Evolutionary conservation across 805 yeast genomes (phyloP).

Genomic region (Yarrowia osloensis): DNA sequence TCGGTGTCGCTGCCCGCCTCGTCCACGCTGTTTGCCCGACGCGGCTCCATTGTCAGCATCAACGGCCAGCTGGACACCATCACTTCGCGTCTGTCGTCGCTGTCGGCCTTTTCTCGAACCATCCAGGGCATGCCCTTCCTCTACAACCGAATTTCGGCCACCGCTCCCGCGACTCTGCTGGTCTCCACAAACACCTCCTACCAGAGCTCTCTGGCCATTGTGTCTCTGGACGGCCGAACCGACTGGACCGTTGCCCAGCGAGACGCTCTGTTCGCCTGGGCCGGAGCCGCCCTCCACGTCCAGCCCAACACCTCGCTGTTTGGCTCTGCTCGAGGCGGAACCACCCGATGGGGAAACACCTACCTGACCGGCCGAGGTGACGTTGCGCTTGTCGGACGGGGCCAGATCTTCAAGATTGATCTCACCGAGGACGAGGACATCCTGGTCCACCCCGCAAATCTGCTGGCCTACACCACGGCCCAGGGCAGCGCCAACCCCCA

Average conservation of each 20-base stretch:
- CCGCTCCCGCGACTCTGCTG: constrained; percentile 40
- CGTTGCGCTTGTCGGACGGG: constrained; percentile 47
- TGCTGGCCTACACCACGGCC: constrained; percentile 46
- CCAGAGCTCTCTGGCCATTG: constrained; percentile 43
- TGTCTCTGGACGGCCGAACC: constrained; percentile 41
- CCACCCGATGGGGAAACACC: constrained; percentile 40
- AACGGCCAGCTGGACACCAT: constrained; percentile 46
- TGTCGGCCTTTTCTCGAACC: constrained; percentile 35
- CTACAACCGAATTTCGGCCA: constrained; percentile 42
- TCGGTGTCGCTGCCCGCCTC: constrained; percentile 49
- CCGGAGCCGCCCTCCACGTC: constrained; percentile 42
- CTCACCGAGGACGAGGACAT: constrained; percentile 46
- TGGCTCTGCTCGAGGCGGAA: constrained; percentile 27
- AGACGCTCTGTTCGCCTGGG: constrained; percentile 50
- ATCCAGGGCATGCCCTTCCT: constrained; percentile 41
- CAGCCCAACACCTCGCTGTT: constrained; percentile 34
- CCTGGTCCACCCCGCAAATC: constrained; percentile 45
- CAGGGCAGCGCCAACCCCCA: constrained; percentile 10
- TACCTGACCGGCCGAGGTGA: constrained; percentile 47
- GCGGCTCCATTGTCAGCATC: constrained; percentile 49
- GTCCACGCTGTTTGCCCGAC: constrained; percentile 45
- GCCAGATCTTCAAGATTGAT: constrained; percentile 46
- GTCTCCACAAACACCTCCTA: constrained; percentile 36
- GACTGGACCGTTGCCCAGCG: constrained; percentile 48
- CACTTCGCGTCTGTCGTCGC: constrained; percentile 38